A percentile compares a stretch with the other conserved stretches of the same genome.
Evolutionary conservation across 73 alveolate genomes (phyloP).

Genomic region (Loxodes magnus): DNA sequence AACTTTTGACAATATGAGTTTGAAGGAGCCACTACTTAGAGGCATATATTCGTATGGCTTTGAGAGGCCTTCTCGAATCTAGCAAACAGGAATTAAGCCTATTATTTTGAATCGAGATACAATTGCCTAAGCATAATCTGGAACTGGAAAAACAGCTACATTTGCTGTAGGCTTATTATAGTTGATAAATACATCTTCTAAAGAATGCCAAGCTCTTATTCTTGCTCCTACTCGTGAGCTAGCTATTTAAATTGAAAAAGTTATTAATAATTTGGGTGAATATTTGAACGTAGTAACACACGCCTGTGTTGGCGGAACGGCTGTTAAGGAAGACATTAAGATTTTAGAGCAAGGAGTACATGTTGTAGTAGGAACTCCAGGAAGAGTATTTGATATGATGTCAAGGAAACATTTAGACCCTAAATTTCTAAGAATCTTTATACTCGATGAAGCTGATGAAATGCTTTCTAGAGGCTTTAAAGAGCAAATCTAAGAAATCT

Average conservation of each 20-base stretch:
- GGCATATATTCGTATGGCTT: conserved; percentile 83
- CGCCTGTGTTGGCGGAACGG: conserved; percentile 94
- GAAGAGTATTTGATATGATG: conserved; percentile 95
- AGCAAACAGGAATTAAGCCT: conserved; percentile 93
- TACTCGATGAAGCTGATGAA: conserved; percentile 95
- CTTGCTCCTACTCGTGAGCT: conserved; percentile 98
- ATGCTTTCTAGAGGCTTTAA: conserved; percentile 85
- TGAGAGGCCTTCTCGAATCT: conserved; percentile 93
- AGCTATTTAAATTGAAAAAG: conserved; percentile 68
- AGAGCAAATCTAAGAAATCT: conserved; percentile 87
- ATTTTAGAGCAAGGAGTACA: conserved; percentile 91
- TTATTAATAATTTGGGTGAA: conserved; percentile 55
- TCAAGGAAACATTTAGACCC: conserved; percentile 61
- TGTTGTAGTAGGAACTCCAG: conserved; percentile 95
- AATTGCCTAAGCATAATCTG: conserved; percentile 86
- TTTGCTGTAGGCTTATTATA: conserved; percentile 79
- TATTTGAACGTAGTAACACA: conserved; percentile 58
- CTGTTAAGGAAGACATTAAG: conserved; percentile 89
- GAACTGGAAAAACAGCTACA: conserved; percentile 97
- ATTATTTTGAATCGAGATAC: conserved; percentile 81
- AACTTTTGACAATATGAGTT: conserved; percentile 52
- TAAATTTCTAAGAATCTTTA: conserved; percentile 60
- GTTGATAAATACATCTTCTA: conserved; percentile 61
- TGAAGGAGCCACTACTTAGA: conserved; percentile 56
- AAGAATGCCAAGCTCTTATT: conserved; percentile 85